These are phyloP conservation scores for Globisporangium cylindrosporum DNA, from an alignment of 352 stramenopile genomes.

Conservation along the genomic window DNA sequence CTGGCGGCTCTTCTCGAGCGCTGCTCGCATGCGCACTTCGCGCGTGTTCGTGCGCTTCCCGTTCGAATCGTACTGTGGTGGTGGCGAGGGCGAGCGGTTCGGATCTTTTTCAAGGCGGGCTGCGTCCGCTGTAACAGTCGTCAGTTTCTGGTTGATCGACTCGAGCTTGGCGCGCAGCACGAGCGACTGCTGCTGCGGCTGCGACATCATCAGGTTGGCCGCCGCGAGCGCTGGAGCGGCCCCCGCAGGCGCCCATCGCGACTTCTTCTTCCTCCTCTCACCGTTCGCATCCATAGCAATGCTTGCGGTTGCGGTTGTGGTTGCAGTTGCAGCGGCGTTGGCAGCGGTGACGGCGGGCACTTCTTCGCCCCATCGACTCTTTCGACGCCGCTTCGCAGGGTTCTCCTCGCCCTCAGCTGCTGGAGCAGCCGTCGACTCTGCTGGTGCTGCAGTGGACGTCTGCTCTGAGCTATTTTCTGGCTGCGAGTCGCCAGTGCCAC, in stretches of 20 bases:
- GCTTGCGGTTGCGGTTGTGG: neutral
- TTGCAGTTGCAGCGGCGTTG: constrained; percentile 2
- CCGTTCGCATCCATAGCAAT: constrained; percentile 19
- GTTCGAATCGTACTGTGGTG: constrained; percentile 94
- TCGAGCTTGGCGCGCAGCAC: constrained; percentile 74
- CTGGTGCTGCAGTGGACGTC: neutral
- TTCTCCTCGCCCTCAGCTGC: constrained; percentile 31
- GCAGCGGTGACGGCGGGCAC: constrained; percentile 27
- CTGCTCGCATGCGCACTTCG: constrained; percentile 92
- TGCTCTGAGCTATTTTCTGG: neutral
- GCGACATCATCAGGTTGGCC: constrained; percentile 35
- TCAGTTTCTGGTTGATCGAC: constrained; percentile 64
- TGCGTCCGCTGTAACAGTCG: constrained; percentile 80
- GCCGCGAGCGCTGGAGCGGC: constrained; percentile 38
- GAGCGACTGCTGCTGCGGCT: constrained; percentile 75
- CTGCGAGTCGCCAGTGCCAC: neutral
- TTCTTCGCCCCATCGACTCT: constrained; percentile 85
- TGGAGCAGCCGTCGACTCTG: neutral
- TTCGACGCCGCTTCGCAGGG: constrained; percentile 66
- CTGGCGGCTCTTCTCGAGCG: constrained; percentile 88
- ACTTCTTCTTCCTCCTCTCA: constrained; percentile 78
- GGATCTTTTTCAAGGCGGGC: constrained; percentile 82
- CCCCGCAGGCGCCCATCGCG: constrained; percentile 61
- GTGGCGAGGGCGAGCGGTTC: constrained; percentile 89
- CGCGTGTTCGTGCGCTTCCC: constrained; percentile 97